Evolutionary conservation across 2,329 filamentous ascomycete species (phyloP), one percentile per base, ranked within the genome.

Genomic region (Fusarium protoensiforme): DNA sequence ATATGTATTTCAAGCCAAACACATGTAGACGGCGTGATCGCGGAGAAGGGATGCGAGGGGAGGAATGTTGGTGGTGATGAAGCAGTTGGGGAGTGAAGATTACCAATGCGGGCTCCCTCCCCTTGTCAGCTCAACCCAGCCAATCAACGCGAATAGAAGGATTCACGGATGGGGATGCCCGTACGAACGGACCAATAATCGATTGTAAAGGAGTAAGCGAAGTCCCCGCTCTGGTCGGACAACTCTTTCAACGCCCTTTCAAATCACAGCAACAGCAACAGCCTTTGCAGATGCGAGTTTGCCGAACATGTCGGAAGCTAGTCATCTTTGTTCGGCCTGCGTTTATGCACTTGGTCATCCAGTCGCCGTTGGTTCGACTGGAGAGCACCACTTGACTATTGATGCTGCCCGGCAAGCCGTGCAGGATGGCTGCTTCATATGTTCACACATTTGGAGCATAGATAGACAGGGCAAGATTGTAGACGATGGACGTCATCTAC

Each of bases 171-270:
- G 61, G 38, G 3, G 7, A 9, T 63, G 58, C n/a, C 68, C 43
- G 10, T 60, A 71, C 67, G 68, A 70, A 4, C 29, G 2, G 22
- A 3, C 67, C 11, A 65, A 69, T 59, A 1, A 31, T n/a, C 7
- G 11, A 10, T 18, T 3, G 3, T 16, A 8, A 1, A 38, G 16
- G 24, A 5, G 24, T 31, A 10, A 33, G 22, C 24, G 41, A 46
- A 18, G 41, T 22, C 43, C 43, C 22, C 22, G 3, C 22, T 48
- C 43, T 10, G 2, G 41, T 46, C 14, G 27, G 41, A 14, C 22
- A 27, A 18, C 41, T 7, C n/a, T n/a, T n/a, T n/a, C n/a, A 18
- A 46, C 9, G n/a, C 24, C 27, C 22, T 1, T 16, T 46, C 41
- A 46, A 46, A 27, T n/a, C n/a, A n/a, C 36, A 39, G 24, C 14